Base-by-base conservation (phyloP, 1,284 basidiomycete genomes). In the Erythrobasidium hasegawianum region DNA sequence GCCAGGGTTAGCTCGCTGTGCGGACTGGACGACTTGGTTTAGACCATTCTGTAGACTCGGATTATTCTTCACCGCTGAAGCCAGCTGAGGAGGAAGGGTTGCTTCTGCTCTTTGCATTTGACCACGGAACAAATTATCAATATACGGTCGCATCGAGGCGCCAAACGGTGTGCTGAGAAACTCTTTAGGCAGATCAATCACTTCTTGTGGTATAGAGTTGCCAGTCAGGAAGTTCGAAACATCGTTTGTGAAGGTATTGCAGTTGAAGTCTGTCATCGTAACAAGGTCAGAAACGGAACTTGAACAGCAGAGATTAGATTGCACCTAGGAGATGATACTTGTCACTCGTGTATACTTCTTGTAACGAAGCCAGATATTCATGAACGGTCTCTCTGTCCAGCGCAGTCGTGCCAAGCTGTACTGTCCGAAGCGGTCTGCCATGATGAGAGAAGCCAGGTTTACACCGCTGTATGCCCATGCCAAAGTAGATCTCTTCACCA, bases 141-240 rank as follows among this genome's bases (percentile, higher is more conserved):
- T 78, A 72, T 76, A 76, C 1, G 77, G 77, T 0, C 72, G 71
- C 69, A 78, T 68, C 54, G 72, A 70, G 57, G 73, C 71, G 1
- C 77, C 78, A 20, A 79, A 78, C 0, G 78, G 78, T 0, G 78
- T 79, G 27, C 71, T 59, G 55, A 79, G 74, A 65, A 78, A 75
- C 59, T 76, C 73, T 53, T 69, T 62, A 1, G 78, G 75, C 9
- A 75, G 64, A 70, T 71, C 70, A 1, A 71, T 57, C 22, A 76
- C 76, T 49, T 77, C 73, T 5, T 59, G 61, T 2, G 77, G 77
- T 53, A 78, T 76, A 1, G 70, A 59, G 2, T 59, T 13, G 10
- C 76, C 76, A 4, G 72, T 75, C 1, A 78, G 66, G 57, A 78
- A 75, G 18, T 74, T 71, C n/a, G 73, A 53, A 1, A 77, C 72